phyloP scores from a whole-genome alignment of 352 stramenopile genomes.

The Phytopythium montanum region DNA sequence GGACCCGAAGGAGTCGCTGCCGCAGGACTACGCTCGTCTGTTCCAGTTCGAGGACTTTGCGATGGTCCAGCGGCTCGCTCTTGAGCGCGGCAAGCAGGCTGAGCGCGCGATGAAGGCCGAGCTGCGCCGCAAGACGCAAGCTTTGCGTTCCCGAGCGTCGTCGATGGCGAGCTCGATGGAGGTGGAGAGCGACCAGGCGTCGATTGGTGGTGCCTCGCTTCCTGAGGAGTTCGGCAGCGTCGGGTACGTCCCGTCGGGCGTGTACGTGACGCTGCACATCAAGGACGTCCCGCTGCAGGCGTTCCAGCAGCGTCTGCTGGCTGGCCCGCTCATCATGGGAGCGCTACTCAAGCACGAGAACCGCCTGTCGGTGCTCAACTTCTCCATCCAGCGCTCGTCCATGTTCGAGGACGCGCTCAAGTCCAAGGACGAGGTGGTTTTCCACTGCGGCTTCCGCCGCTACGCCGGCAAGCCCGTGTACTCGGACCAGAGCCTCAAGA shows the following conservation, averaged over 20 bases:
- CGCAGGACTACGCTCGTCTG: conserved; percentile 94
- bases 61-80: conserved; percentile 91
- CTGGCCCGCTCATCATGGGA: conserved; percentile 66
- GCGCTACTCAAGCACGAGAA: conserved; percentile 96
- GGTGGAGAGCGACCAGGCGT: conserved; percentile 45
- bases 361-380: conserved; percentile 97
- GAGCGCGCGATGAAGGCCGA: conserved; percentile 70
- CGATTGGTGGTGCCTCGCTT: conserved; percentile 13
- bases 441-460: conserved; percentile 96
- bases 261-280: conserved; percentile 91
- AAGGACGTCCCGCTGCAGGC: conserved; percentile 58
- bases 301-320: conserved; percentile 50
- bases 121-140: conserved; percentile 44
- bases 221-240: conserved; percentile 54
- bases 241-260: conserved; percentile 91
- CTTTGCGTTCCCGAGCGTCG: conserved; percentile 44
- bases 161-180: conserved; percentile 73
- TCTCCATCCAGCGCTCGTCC: conserved; percentile 88
- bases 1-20: conserved; percentile 98
- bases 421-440: conserved; percentile 95
- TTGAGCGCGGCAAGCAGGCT: conserved; percentile 74
- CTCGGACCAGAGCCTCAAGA: conserved; percentile 97
- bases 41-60: conserved; percentile 97
- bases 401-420: conserved; percentile 91
- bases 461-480: conserved; percentile 94